Conservation (phyloP, 176 grass and related monocot genomes). For the Triticum turgidum region DNA sequence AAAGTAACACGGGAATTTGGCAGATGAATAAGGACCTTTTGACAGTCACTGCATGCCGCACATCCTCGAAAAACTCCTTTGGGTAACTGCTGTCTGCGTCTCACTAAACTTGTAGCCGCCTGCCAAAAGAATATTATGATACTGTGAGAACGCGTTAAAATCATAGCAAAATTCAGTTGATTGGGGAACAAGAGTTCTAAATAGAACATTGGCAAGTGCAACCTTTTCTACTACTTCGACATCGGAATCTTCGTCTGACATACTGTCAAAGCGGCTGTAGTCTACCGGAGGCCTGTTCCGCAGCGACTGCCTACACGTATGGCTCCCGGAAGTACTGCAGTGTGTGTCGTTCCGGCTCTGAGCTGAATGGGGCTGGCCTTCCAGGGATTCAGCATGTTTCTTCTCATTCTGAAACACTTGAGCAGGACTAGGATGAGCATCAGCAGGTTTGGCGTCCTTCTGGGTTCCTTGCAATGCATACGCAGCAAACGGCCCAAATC, state of each 20-base stretch:
- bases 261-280: constrained; percentile 60
- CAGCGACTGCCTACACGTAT: constrained; percentile 57
- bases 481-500: constrained; percentile 65
- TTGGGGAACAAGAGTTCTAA: constrained; percentile 25
- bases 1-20: constrained; percentile 10
- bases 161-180: constrained; percentile 5
- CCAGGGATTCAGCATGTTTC: constrained; percentile 17
- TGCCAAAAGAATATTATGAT: constrained; percentile 31
- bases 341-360: constrained; percentile 2
- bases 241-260: constrained; percentile 51
- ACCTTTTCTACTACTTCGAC: constrained; percentile 54
- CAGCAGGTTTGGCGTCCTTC: constrained; percentile 21
- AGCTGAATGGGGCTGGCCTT: constrained; percentile 27
- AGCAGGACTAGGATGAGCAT: constrained; percentile 28
- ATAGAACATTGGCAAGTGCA: constrained; percentile 18
- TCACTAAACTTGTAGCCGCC: constrained; percentile 44
- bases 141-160: constrained; percentile 23
- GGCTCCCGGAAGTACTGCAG: constrained; percentile 38
- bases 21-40: constrained; percentile 53
- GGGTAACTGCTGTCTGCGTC: constrained; percentile 48
- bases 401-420: constrained; percentile 10
- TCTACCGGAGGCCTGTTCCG: constrained; percentile 64
- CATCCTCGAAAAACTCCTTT: constrained; percentile 95
- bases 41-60: constrained; percentile 58
- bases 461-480: constrained; percentile 38